phyloP scores from a whole-genome alignment of 805 yeast species.

The Monosporozyma servazzii region DNA sequence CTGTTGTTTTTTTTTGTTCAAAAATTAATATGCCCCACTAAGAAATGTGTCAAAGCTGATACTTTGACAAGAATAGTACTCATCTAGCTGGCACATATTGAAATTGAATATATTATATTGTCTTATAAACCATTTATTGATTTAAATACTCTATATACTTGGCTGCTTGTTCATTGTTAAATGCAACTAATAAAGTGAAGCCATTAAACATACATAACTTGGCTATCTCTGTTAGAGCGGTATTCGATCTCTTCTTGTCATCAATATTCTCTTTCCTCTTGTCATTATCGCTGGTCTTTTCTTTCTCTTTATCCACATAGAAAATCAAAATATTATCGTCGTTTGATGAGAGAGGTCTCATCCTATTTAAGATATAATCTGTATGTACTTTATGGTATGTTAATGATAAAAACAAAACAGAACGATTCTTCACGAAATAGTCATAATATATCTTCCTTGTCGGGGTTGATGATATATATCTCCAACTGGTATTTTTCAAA shows the following conservation, averaged over 20 bases:
- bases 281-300: neutral
- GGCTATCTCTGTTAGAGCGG: conserved; percentile 31
- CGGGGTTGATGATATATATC: conserved; percentile 32
- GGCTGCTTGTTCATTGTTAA: conserved; percentile 46
- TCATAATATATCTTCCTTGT: conserved; percentile 45
- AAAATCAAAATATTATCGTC: conserved; percentile 47
- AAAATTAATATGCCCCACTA: neutral
- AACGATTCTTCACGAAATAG: conserved; percentile 52
- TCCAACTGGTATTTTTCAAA: conserved; percentile 46
- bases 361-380: conserved; percentile 56
- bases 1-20: too few relatives aligned
- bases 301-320: conserved; percentile 32
- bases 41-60: neutral
- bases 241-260: conserved; percentile 40
- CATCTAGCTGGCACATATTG: neutral
- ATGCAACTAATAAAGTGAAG: conserved; percentile 34
- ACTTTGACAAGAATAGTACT: neutral
- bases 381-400: conserved; percentile 71
- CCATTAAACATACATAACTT: conserved; percentile 34
- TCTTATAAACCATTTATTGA: conserved; percentile 2
- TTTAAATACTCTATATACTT: conserved; percentile 33
- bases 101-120: neutral
- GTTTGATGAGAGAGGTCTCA: conserved; percentile 34
- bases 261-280: neutral
- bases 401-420: conserved; percentile 52